phyloP scores from a whole-genome alignment of 306 rosid genomes.

The Senna tora region DNA sequence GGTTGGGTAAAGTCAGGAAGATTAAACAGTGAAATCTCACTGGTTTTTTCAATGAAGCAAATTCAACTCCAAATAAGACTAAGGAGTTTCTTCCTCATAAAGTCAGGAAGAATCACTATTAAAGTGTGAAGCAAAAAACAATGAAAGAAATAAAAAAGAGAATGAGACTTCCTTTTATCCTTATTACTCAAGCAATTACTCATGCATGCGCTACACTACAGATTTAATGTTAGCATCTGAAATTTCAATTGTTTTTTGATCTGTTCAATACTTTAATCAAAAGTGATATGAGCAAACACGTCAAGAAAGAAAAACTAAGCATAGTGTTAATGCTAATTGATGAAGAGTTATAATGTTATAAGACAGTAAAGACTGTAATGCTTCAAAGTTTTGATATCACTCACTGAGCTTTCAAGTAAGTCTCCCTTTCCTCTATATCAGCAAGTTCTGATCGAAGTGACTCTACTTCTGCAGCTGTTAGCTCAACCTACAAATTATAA shows the following conservation, averaged over 20 bases:
- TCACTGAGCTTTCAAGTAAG: conserved; percentile 93
- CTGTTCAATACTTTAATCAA: background rate
- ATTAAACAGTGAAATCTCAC: conserved; percentile 27
- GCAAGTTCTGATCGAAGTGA: conserved; percentile 82
- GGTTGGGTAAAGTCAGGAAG: background rate
- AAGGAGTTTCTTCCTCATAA: conserved; percentile 25
- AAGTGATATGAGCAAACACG: conserved; percentile 7
- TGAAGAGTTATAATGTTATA: conserved; percentile 9
- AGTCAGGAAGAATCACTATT: conserved; percentile 30
- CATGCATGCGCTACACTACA: conserved; percentile 20
- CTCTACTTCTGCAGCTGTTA: conserved; percentile 76
- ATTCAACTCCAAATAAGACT: conserved; percentile 37
- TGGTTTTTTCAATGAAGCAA: conserved; percentile 25
- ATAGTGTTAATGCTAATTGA: conserved; percentile 1
- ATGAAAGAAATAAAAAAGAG: conserved; percentile 24
- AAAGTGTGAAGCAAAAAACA: conserved; percentile 17
- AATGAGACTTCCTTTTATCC: conserved; percentile 16
- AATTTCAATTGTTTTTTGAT: background rate
- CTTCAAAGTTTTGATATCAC: conserved; percentile 43
- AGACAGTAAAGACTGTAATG: conserved; percentile 3
- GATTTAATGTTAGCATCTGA: conserved; percentile 11
- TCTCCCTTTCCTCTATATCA: conserved; percentile 87
- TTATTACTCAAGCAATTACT: background rate
- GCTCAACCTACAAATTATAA: conserved; percentile 61
- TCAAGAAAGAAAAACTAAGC: conserved; percentile 21